Conservation (phyloP, 2,329 filamentous ascomycete species). For the Fusarium brachygibbosum region DNA sequence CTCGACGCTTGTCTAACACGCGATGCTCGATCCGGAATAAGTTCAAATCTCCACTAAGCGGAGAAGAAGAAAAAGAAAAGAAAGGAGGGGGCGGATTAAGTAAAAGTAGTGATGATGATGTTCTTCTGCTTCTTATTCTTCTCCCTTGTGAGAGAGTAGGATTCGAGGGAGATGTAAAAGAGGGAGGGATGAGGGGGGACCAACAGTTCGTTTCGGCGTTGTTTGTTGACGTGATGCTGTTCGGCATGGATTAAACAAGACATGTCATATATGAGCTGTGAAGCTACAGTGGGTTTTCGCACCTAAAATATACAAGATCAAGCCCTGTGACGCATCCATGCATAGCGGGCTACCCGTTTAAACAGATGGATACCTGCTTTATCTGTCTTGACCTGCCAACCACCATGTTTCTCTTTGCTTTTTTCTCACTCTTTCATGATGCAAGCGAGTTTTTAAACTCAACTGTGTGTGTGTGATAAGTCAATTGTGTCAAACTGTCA, state of each 20-base stretch:
- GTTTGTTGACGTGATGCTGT: neutral
- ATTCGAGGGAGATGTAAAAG: neutral
- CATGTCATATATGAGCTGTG: conserved; percentile 14
- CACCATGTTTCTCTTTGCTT: conserved; percentile 6
- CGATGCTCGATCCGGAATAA: conserved; percentile 24
- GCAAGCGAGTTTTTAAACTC: neutral
- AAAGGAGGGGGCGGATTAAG: neutral
- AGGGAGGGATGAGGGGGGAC: neutral
- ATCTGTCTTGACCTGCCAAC: neutral
- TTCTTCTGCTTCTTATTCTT: too few species aligned
- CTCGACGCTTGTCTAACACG: conserved; percentile 1
- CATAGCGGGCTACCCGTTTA: neutral
- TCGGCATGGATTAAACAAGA: neutral
- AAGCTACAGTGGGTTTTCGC: neutral
- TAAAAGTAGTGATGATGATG: too few species aligned
- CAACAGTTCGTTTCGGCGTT: neutral
- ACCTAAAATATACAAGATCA: neutral
- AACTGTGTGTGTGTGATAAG: conserved; percentile 4
- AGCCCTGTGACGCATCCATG: conserved; percentile 13
- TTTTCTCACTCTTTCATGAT: conserved; percentile 1
- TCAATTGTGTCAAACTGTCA: conserved; percentile 13
- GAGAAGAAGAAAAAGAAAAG: neutral
- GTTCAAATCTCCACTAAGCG: neutral
- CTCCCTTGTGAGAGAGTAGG: neutral
- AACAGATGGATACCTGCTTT: neutral